These are phyloP conservation scores for Cucurbita moschata DNA, from an alignment of 306 rosid genomes.

Conservation along the genomic window DNA sequence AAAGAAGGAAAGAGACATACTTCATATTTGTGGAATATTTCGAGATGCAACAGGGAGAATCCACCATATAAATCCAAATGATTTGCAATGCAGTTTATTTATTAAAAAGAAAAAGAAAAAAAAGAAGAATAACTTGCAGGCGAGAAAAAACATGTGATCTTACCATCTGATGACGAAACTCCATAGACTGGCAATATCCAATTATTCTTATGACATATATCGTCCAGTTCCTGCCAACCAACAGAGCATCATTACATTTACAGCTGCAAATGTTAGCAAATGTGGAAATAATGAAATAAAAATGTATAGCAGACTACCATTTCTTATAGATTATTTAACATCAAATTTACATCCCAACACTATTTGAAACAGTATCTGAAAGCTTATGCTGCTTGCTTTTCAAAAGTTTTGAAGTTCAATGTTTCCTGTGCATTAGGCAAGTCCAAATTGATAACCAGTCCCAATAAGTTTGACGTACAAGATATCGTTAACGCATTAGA, in stretches of 20 bases:
- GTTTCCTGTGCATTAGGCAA: not conserved
- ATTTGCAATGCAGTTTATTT: not conserved
- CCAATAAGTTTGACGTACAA: not conserved
- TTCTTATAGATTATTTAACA: not conserved
- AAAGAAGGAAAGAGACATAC: no score
- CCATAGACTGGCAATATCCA: conserved; percentile 43
- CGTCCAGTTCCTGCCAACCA: conserved; percentile 32
- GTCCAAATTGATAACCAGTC: not conserved
- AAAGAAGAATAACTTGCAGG: no score
- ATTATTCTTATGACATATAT: conserved; percentile 19
- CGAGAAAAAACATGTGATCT: not conserved
- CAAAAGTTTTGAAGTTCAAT: not conserved
- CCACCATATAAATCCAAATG: not conserved
- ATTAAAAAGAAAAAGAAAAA: no score
- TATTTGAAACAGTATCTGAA: not conserved
- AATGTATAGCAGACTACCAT: not conserved
- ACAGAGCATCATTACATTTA: not conserved
- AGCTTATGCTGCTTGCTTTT: not conserved
- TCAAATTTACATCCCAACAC: not conserved
- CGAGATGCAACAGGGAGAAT: not conserved
- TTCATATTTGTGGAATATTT: not conserved
- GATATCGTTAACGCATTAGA: not conserved
- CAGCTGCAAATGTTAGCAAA: not conserved
- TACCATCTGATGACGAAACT: conserved; percentile 31
- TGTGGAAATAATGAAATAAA: not conserved